Evolutionary conservation across 2,329 filamentous ascomycete species (phyloP).

Genomic region (Fusarium graminum): DNA sequence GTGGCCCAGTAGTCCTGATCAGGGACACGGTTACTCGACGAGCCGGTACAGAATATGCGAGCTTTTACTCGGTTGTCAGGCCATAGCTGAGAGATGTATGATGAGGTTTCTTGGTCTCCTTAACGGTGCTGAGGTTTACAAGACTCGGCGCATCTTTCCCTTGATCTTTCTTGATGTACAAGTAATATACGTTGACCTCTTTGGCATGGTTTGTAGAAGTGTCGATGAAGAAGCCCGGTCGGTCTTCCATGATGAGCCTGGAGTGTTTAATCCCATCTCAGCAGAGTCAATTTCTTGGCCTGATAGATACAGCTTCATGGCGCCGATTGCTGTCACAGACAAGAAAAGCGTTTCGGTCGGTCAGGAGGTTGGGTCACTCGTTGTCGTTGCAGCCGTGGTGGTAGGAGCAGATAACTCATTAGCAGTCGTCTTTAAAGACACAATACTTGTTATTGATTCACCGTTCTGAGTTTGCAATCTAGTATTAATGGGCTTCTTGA

Average conservation of each 20-base stretch:
- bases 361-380: not conserved
- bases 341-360: not conserved
- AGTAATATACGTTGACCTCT: not conserved
- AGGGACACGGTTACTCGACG: not conserved
- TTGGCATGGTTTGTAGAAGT: not conserved
- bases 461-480: not conserved
- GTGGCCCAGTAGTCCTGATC: not conserved
- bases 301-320: not conserved
- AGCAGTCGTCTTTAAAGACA: not conserved
- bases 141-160: not conserved
- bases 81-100: not conserved
- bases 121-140: not conserved
- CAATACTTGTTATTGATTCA: fast-evolving
- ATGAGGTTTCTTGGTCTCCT: not conserved
- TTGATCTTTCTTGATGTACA: not conserved
- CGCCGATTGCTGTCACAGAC: not conserved
- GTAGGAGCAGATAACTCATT: not conserved
- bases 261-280: not conserved
- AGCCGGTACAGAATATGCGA: not conserved
- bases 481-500: not conserved
- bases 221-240: not conserved
- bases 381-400: not conserved
- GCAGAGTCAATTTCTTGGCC: not conserved
- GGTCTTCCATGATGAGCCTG: not conserved
- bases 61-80: not conserved